Base-by-base conservation (phyloP, 495 filamentous ascomycete species). In the Penicillium simplicissimum region DNA sequence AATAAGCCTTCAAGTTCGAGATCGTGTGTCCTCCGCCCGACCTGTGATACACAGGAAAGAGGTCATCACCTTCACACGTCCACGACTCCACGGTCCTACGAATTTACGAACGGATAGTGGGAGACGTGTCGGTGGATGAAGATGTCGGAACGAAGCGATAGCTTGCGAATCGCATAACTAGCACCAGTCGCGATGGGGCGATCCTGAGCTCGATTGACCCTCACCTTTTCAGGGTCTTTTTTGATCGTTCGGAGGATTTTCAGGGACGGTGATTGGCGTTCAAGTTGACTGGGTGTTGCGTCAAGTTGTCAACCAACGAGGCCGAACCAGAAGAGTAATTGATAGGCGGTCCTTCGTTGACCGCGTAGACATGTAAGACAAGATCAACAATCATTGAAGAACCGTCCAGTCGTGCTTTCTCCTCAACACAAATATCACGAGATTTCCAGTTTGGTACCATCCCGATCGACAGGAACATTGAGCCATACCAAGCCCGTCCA, bases 391-490 rank as follows among this genome's bases (percentile, higher is more conserved):
- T 49, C 2, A 49, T 49, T 49, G 45, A 31, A 49, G 14, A n/a
- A 31, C 23, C 4, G 45, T 2, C 21, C 21, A 11, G 42, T 23
- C 42, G 42, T 23, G 21, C 9, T 9, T 13, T 14, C 19, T 47
- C 8, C 40, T 5, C 8, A 38, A 33, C 11, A 17, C 36, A 8
- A 33, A 5, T 7, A 25, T 8, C 23, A 25, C 33, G 25, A 40
- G 11, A 53, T 52, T 45, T 31, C 25, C 34, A 21, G 25, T 8
- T 40, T 25, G 13, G 59, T 59, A 57, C 45, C 62, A 59, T 58
- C 31, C 36, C 53, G 64, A 67, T 67, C 62, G 59, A 63, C 57
- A 67, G 64, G 60, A 59, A 63, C 60, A 69, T 61, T 55, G 59
- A 51, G 34, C 64, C 63, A 61, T 63, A 62, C 56, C 65, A 63